Evolutionary conservation across 306 rosid species (phyloP), one percentile per base, ranked within the genome.

Genomic region (Lotus japonicus): DNA sequence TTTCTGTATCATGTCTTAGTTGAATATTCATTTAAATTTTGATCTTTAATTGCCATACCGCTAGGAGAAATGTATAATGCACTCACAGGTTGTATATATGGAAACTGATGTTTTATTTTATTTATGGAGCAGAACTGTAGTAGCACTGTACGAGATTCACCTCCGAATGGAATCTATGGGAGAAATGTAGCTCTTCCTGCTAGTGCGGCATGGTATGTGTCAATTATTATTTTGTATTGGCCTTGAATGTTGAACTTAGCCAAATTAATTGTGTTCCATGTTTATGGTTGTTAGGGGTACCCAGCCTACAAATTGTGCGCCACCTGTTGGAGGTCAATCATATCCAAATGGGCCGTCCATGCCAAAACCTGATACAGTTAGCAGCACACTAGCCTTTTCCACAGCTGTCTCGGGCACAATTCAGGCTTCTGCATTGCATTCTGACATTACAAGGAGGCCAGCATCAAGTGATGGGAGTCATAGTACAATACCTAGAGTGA

Each of bases 121-220:
- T 45, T 72, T 57, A 43, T 57, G 68, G 42, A 16, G 52, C 89
- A 91, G 97, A 88, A 71, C 79, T 54, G 84, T 59, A 74, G 74
- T 60, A 82, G 73, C 75, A 64, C 58, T 9, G 58, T 53, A 50
- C 81, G 84, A 80, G 85, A 81, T 75, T 91, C 95, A 80, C 91
- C 97, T 70, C 88, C 99, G 4, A 87, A 88, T 80, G 97, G 89
- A 84, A 72, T 84, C 57, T 52, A 84, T 79, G 95, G 83, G 73
- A 88, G 84, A 64, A 83, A 92, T 44, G 56, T 78, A 9, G 69
- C 87, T 54, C 95, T 95, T 38, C 92, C 95, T 35, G 84, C 92
- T 23, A 86, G 89, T 35, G 79, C 99, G 31, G 88, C 96, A 49
- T 91, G 99, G 97, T 95, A 85, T 55, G 72, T 48, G 21, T 14